phyloP scores from a whole-genome alignment of 2,329 filamentous ascomycete species.

The Bisporella sp. region DNA sequence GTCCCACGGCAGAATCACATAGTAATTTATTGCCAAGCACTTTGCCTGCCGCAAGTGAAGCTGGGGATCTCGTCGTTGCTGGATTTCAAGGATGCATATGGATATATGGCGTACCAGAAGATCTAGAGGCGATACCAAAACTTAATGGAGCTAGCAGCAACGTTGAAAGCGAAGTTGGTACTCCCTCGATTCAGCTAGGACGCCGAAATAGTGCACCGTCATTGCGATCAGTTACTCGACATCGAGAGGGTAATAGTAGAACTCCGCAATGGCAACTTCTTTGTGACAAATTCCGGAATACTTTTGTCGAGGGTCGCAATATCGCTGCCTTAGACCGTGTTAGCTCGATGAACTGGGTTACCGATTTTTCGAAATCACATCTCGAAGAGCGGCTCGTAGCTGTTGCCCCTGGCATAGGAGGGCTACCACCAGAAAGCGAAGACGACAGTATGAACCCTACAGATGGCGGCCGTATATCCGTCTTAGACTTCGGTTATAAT shows the following conservation, averaged over 20 bases:
- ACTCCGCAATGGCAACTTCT: slow-evolving; percentile 64
- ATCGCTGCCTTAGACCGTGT: slow-evolving; percentile 59
- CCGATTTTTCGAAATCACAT: slow-evolving; percentile 41
- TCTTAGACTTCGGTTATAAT: slow-evolving; percentile 68
- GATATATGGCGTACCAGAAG: slow-evolving; percentile 72
- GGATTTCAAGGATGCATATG: slow-evolving; percentile 70
- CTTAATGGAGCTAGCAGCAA: slow-evolving; percentile 25
- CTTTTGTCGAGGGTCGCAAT: slow-evolving; percentile 60
- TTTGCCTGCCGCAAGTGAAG: slow-evolving; percentile 59
- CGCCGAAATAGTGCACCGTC: slow-evolving; percentile 26
- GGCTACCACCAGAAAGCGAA: slow-evolving; percentile 47
- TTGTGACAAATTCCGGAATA: slow-evolving; percentile 62
- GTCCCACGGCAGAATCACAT: slow-evolving; percentile 52
- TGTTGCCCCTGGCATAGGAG: slow-evolving; percentile 62
- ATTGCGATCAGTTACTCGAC: slow-evolving; percentile 16
- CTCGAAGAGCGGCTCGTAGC: slow-evolving; percentile 56
- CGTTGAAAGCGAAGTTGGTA: slow-evolving; percentile 21
- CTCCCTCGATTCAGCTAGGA: slow-evolving; percentile 16
- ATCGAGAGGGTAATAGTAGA: slow-evolving; percentile 21
- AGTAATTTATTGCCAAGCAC: slow-evolving; percentile 61
- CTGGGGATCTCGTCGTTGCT: slow-evolving; percentile 65
- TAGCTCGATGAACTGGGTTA: slow-evolving; percentile 66
- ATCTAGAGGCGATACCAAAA: slow-evolving; percentile 56
- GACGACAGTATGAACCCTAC: slow-evolving; percentile 69
- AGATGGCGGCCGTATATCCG: slow-evolving; percentile 67